Evolutionary conservation across 2,329 filamentous ascomycete species (phyloP).

Genomic region (Polychaeton citri): DNA sequence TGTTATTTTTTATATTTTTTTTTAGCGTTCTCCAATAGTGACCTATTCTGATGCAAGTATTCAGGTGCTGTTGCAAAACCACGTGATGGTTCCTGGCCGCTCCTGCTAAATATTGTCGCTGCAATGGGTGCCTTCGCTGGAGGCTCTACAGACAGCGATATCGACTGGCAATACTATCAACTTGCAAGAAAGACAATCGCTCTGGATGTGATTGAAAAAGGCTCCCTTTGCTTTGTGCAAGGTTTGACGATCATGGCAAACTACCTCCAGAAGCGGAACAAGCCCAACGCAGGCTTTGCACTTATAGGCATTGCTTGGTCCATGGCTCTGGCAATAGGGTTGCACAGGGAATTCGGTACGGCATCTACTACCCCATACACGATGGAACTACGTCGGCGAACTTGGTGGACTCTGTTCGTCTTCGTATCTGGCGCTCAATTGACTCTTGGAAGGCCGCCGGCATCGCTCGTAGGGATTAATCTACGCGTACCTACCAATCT

Average conservation of each 20-base stretch:
- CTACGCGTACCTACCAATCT: slow-evolving; percentile 6
- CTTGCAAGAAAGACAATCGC: too few relatives aligned
- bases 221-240: too few relatives aligned
- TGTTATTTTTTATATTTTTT: too few relatives aligned
- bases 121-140: too few relatives aligned
- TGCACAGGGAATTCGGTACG: slow-evolving; percentile 32
- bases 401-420: slow-evolving; percentile 17
- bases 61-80: too few relatives aligned
- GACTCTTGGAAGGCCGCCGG: slow-evolving; percentile 17
- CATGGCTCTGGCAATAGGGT: slow-evolving; percentile 37
- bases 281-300: slow-evolving; percentile 39
- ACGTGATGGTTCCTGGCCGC: background rate
- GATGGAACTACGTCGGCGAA: slow-evolving; percentile 4
- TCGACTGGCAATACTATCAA: slow-evolving; percentile 4
- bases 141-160: too few relatives aligned
- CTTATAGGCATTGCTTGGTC: slow-evolving; percentile 38
- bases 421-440: slow-evolving; percentile 21
- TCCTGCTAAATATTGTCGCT: too few relatives aligned
- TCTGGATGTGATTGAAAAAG: too few relatives aligned
- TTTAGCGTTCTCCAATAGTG: too few relatives aligned
- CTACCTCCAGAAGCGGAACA: slow-evolving; percentile 39
- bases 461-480: slow-evolving; percentile 9
- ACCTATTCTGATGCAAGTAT: too few relatives aligned
- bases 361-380: background rate
- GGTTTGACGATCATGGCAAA: slow-evolving; percentile 22